Evolutionary conservation across 2,329 filamentous ascomycete genomes (phyloP).

Genomic region (Pseudogymnoascus sp.): DNA sequence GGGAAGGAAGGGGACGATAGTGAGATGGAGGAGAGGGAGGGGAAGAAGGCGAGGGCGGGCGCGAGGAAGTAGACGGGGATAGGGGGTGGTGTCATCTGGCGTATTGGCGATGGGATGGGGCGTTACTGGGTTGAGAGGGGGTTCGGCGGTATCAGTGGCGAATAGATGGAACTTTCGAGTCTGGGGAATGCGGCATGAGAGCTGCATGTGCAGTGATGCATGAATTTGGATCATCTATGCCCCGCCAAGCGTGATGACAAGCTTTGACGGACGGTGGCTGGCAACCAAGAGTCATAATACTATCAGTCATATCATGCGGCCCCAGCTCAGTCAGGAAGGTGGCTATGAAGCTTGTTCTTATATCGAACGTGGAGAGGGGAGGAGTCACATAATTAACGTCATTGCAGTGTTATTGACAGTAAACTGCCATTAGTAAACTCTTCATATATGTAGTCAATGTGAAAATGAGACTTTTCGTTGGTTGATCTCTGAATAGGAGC

Average conservation of each 20-base stretch:
- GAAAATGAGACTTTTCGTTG: background rate
- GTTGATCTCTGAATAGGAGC: background rate
- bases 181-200: background rate
- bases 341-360: background rate
- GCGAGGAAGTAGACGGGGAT: background rate
- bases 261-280: background rate
- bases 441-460: background rate
- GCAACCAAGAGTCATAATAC: background rate
- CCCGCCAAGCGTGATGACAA: slow-evolving; percentile 4
- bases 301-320: background rate
- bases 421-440: background rate
- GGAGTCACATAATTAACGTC: background rate
- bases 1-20: slow-evolving; percentile 42
- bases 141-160: background rate
- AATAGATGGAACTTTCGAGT: background rate
- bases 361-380: background rate
- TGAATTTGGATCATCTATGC: background rate
- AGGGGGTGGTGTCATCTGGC: background rate
- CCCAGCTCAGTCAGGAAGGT: background rate
- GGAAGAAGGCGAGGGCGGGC: slow-evolving; percentile 29
- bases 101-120: background rate
- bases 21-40: slow-evolving; percentile 47
- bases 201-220: background rate
- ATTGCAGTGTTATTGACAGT: background rate
- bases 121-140: background rate